phyloP scores from a whole-genome alignment of 2,329 filamentous ascomycete genomes.

The Trichoderma cornu-damae region DNA sequence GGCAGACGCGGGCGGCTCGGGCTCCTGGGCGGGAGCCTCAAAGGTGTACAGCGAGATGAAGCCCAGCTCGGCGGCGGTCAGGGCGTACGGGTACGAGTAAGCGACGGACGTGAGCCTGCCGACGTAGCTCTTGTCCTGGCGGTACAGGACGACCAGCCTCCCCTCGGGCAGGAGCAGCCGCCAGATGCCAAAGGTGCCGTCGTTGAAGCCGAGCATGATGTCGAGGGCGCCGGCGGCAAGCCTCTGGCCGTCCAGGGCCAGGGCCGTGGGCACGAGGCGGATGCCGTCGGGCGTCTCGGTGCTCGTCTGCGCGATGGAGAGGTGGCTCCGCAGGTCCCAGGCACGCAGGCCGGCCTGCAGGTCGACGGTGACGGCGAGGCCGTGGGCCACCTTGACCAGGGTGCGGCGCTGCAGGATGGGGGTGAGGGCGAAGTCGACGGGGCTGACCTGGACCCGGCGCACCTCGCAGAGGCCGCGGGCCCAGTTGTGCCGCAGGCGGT shows the following conservation, averaged over 20 bases:
- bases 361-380: conserved; percentile 74
- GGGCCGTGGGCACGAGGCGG: conserved; percentile 50
- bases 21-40: conserved; percentile 24
- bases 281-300: conserved; percentile 29
- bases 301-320: conserved; percentile 49
- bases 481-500: conserved; percentile 89
- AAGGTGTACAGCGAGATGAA: conserved; percentile 73
- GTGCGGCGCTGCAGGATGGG: conserved; percentile 44
- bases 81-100: conserved; percentile 66
- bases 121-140: conserved; percentile 56
- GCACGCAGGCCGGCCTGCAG: conserved; percentile 63
- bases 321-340: conserved; percentile 66
- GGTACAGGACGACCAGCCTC: conserved; percentile 48
- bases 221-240: conserved; percentile 45
- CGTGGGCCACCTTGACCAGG: conserved; percentile 71
- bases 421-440: conserved; percentile 30
- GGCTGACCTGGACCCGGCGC: conserved; percentile 63
- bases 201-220: conserved; percentile 63
- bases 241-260: conserved; percentile 58
- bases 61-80: conserved; percentile 72
- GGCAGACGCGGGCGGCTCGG: neutral
- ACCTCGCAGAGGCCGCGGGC: conserved; percentile 73
- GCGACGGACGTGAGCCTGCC: conserved; percentile 67
- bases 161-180: conserved; percentile 44
- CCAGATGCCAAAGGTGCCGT: conserved; percentile 70